Percentiles rank a stretch among this genome's conserved stretches.
Conservation (phyloP, 805 yeast genomes). For the Yarrowia osloensis region DNA sequence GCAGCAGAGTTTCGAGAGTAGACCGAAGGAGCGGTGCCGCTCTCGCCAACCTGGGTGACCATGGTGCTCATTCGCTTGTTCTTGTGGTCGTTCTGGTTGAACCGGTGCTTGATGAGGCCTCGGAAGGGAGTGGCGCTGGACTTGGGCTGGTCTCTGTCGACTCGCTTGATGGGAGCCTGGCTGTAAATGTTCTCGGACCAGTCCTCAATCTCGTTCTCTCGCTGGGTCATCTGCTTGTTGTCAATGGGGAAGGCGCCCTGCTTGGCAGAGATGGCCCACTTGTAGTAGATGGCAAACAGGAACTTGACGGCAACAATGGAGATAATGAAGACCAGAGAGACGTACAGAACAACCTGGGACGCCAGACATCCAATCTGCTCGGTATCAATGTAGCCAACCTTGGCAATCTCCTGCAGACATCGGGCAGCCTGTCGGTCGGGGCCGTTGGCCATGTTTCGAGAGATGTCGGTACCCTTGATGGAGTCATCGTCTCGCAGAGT, state of each 20-base stretch:
- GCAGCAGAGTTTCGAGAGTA: slow-evolving; percentile 26
- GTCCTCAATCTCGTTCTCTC: slow-evolving; percentile 70
- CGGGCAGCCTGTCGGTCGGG: slow-evolving; percentile 72
- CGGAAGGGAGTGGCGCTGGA: slow-evolving; percentile 14
- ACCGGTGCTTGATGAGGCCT: slow-evolving; percentile 20
- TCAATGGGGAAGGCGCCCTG: slow-evolving; percentile 78
- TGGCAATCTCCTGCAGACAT: slow-evolving; percentile 81
- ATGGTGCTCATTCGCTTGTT: slow-evolving; percentile 30
- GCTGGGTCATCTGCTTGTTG: slow-evolving; percentile 57
- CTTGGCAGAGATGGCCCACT: slow-evolving; percentile 73
- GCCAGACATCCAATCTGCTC: slow-evolving; percentile 94
- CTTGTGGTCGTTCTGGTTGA: not conserved
- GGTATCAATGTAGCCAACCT: slow-evolving; percentile 87
- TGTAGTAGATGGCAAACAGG: slow-evolving; percentile 81
- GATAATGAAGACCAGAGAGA: slow-evolving; percentile 81
- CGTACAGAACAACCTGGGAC: slow-evolving; percentile 75
- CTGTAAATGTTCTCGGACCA: slow-evolving; percentile 73
- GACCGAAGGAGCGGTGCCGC: slow-evolving; percentile 6
- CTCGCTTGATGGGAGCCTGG: slow-evolving; percentile 42
- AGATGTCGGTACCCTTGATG: slow-evolving; percentile 78
- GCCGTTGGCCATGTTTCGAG: slow-evolving; percentile 65
- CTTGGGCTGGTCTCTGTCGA: slow-evolving; percentile 23
- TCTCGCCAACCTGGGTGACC: slow-evolving; percentile 23
- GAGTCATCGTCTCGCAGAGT: slow-evolving; percentile 55
- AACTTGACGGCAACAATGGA: slow-evolving; percentile 79